Conservation (phyloP, 192 early-diverging fungal species). For the Rhizoclosmatium sp. region DNA sequence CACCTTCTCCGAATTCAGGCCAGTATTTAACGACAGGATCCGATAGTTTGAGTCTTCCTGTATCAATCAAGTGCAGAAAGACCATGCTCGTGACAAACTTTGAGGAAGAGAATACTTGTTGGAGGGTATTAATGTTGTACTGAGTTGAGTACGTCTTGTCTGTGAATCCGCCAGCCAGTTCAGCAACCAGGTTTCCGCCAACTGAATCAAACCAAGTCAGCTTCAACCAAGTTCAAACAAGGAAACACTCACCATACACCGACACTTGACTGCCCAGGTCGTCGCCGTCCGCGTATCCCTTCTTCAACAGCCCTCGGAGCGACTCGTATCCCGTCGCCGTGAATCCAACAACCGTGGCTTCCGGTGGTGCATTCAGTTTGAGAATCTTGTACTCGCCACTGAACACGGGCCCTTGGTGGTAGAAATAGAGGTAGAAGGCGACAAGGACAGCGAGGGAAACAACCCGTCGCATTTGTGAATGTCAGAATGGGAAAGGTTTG, state of each 20-base stretch:
- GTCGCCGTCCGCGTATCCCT: constrained; percentile 54
- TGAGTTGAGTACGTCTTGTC: constrained; percentile 41
- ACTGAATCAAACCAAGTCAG: constrained; percentile 31
- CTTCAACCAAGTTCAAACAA: not conserved
- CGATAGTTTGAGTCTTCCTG: constrained; percentile 58
- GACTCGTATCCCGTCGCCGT: constrained; percentile 50
- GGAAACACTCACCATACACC: constrained; percentile 43
- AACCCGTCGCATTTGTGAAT: constrained; percentile 5
- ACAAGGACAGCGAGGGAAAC: not conserved
- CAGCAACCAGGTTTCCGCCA: constrained; percentile 64
- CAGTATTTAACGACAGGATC: constrained; percentile 65
- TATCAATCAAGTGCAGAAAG: constrained; percentile 65
- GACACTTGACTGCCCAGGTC: constrained; percentile 60
- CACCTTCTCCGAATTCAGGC: constrained; percentile 78
- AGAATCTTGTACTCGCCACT: constrained; percentile 3
- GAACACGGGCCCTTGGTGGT: constrained; percentile 11
- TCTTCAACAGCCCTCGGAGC: constrained; percentile 42
- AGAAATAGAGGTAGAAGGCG: constrained; percentile 8
- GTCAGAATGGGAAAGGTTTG: not conserved
- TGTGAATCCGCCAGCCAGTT: constrained; percentile 68
- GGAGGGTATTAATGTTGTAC: constrained; percentile 66
- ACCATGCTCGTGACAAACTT: constrained; percentile 70
- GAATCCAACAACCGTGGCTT: constrained; percentile 24
- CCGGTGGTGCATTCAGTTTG: constrained; percentile 1
- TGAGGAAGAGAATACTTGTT: constrained; percentile 71